Evolutionary conservation across 1,284 basidiomycete genomes (phyloP).

Genomic region (Sporisorium graminicola): DNA sequence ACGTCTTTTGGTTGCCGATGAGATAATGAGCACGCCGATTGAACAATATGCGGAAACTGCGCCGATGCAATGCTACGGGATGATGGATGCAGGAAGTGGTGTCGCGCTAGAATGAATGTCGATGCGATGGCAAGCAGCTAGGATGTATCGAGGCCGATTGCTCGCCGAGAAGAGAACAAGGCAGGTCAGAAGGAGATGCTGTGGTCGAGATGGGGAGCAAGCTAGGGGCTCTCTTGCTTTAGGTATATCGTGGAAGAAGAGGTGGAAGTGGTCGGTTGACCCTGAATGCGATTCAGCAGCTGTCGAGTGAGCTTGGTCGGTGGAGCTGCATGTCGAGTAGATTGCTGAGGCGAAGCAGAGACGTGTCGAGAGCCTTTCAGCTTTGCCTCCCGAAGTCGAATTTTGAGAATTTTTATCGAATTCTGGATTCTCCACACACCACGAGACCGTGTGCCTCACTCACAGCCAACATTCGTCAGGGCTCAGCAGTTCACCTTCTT

Average conservation of each 20-base stretch:
- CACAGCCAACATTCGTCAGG: background rate
- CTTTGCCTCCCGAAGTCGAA: slow-evolving; percentile 12
- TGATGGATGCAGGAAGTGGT: background rate
- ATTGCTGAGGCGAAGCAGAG: slow-evolving; percentile 2
- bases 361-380: slow-evolving; percentile 9
- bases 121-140: background rate
- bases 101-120: too few relatives aligned
- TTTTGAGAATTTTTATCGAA: slow-evolving; percentile 48
- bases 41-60: background rate
- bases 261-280: slow-evolving; percentile 29
- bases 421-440: slow-evolving; percentile 22
- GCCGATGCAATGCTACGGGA: slow-evolving; percentile 8
- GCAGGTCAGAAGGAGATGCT: background rate
- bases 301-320: slow-evolving; percentile 5
- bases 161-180: background rate
- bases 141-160: background rate
- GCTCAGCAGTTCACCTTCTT: background rate
- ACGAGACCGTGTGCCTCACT: background rate
- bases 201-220: background rate
- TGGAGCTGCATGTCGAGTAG: slow-evolving; percentile 40
- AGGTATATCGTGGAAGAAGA: background rate
- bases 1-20: background rate
- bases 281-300: background rate
- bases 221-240: background rate
- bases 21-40: background rate